A percentile compares a stretch with the other conserved stretches of the same genome.
These are phyloP conservation scores for Coniella lustricola DNA, from an alignment of 2,329 filamentous ascomycete species.

Conservation along the genomic window DNA sequence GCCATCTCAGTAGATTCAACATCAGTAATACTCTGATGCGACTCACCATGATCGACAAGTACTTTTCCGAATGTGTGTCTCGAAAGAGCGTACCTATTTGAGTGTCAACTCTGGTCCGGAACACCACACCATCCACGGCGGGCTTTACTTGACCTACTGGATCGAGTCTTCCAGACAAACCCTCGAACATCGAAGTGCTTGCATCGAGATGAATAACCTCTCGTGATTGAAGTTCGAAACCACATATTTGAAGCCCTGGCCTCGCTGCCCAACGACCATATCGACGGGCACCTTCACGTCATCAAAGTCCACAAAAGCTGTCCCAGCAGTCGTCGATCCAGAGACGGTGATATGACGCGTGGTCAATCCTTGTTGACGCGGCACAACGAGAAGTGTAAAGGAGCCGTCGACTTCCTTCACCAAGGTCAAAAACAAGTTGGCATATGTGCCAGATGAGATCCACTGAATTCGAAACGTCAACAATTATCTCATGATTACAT, in stretches of 20 bases:
- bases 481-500: not conserved
- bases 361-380: slow-evolving; percentile 38
- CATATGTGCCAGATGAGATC: slow-evolving; percentile 52
- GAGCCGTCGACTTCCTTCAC: slow-evolving; percentile 38
- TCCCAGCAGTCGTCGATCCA: slow-evolving; percentile 53
- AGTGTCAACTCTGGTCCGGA: not conserved
- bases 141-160: slow-evolving; percentile 24
- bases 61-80: slow-evolving; percentile 18
- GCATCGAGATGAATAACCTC: slow-evolving; percentile 45
- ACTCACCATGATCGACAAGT: slow-evolving; percentile 14
- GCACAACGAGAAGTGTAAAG: slow-evolving; percentile 48
- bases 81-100: slow-evolving; percentile 13
- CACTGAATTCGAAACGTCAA: slow-evolving; percentile 34
- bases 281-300: slow-evolving; percentile 43
- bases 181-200: slow-evolving; percentile 47
- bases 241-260: slow-evolving; percentile 37
- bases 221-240: slow-evolving; percentile 43
- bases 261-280: slow-evolving; percentile 44
- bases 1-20: no score
- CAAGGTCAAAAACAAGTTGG: slow-evolving; percentile 50
- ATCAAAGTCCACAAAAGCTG: slow-evolving; percentile 46
- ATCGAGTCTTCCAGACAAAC: slow-evolving; percentile 44
- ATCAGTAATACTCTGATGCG: no score
- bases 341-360: slow-evolving; percentile 50
- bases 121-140: no score